These are phyloP conservation scores for Macrophomina pseudophaseolina DNA, from an alignment of 2,329 filamentous ascomycete species.

Conservation along the genomic window DNA sequence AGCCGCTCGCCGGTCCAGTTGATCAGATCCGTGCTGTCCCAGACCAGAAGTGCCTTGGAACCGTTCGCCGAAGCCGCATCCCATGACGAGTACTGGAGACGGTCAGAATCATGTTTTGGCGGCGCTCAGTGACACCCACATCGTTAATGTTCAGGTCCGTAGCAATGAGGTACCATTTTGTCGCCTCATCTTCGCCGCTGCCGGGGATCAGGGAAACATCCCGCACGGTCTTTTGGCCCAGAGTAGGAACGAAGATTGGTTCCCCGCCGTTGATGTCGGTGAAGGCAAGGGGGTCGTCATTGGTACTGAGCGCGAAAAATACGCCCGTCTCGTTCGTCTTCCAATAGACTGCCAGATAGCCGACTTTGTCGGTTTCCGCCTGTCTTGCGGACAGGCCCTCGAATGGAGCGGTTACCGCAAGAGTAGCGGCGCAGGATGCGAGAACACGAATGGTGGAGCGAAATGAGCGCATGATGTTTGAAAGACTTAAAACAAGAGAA, in stretches of 20 bases:
- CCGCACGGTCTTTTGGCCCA: conserved; percentile 29
- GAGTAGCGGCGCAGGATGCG: background rate
- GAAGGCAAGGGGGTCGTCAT: conserved; percentile 16
- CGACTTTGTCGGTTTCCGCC: conserved; percentile 4
- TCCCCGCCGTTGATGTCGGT: conserved; percentile 28
- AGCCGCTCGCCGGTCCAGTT: conserved; percentile 28
- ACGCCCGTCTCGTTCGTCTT: conserved; percentile 10
- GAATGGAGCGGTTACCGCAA: background rate
- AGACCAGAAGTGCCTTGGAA: conserved; percentile 28
- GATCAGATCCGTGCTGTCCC: conserved; percentile 28
- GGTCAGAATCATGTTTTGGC: conserved; percentile 1
- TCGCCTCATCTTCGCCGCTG: conserved; percentile 20
- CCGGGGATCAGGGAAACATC: conserved; percentile 27
- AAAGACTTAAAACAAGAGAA: background rate
- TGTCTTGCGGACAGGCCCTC: background rate
- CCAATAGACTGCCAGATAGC: conserved; percentile 3
- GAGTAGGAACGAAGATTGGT: conserved; percentile 27
- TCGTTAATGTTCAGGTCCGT: background rate
- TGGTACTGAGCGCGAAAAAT: conserved; percentile 1
- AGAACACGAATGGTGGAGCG: background rate
- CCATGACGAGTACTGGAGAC: conserved; percentile 27
- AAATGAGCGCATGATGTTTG: background rate
- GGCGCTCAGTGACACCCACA: background rate
- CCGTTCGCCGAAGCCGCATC: conserved; percentile 27
- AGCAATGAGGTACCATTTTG: conserved; percentile 28